Evolutionary conservation across 2,329 filamentous ascomycete genomes (phyloP).

Genomic region (Apiospora kogelbergensis): DNA sequence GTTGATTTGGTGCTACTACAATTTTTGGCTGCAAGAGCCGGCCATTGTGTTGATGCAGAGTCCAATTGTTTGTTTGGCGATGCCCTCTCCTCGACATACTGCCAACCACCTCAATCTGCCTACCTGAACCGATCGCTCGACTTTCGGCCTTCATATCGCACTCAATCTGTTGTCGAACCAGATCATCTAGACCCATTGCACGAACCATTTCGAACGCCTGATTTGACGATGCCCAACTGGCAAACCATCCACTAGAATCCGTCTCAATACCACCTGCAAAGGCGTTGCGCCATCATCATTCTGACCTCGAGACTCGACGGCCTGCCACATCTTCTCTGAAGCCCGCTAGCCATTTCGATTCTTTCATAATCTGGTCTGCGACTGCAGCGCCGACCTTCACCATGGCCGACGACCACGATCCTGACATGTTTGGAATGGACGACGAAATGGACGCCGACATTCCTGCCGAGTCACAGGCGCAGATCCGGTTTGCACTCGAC

Average conservation of each 20-base stretch:
- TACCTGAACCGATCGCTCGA: not conserved
- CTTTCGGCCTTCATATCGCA: not conserved
- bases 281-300: not conserved
- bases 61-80: constrained; percentile 8
- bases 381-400: not conserved
- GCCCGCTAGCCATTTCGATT: not conserved
- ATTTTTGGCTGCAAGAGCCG: constrained; percentile 2
- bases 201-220: not conserved
- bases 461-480: constrained; percentile 8
- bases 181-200: not conserved
- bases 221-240: not conserved
- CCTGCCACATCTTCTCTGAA: not conserved
- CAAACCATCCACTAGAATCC: not conserved
- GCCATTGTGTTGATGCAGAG: not conserved
- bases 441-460: constrained; percentile 14
- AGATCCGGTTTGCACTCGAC: constrained; percentile 44
- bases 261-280: not conserved
- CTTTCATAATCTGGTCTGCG: not conserved
- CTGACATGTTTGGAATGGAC: constrained; percentile 6
- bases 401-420: constrained; percentile 5
- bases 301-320: not conserved
- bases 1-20: not conserved
- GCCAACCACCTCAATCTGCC: not conserved
- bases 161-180: not conserved
- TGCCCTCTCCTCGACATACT: not conserved